Evolutionary conservation across 2,329 filamentous ascomycete genomes (phyloP).

Genomic region (Eutypa lata): DNA sequence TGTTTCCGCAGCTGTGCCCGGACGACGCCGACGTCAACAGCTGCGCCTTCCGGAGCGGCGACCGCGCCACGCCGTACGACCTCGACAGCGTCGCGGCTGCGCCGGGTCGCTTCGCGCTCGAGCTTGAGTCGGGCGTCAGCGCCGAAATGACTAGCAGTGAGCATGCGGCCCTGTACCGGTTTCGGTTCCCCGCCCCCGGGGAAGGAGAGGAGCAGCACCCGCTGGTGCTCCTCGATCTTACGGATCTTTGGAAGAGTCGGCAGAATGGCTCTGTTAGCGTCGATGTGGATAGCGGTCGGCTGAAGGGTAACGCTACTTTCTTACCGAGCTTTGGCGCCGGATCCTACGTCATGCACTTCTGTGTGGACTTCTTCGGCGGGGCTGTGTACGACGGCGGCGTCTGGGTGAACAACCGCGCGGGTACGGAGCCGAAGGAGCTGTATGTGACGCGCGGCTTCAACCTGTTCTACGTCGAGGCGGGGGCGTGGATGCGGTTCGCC

Average conservation of each 20-base stretch:
- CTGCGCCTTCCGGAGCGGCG: conserved; percentile 50
- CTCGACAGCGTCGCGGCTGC: conserved; percentile 42
- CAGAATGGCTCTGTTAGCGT: conserved; percentile 49
- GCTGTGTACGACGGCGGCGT: conserved; percentile 32
- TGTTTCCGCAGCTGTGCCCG: conserved; percentile 41
- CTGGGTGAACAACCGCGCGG: conserved; percentile 38
- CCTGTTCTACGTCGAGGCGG: conserved; percentile 40
- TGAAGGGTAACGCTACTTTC: conserved; percentile 57
- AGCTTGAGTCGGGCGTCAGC: conserved; percentile 48
- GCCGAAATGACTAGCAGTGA: conserved; percentile 60
- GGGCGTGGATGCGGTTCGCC: conserved; percentile 56
- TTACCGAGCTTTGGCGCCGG: conserved; percentile 60
- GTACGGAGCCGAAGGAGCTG: conserved; percentile 34
- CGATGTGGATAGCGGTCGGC: conserved; percentile 46
- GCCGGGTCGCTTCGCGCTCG: conserved; percentile 59
- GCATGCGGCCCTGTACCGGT: conserved; percentile 59
- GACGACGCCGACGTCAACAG: conserved; percentile 47
- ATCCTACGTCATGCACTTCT: conserved; percentile 56
- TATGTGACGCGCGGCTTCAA: conserved; percentile 39
- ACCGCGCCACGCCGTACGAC: conserved; percentile 39
- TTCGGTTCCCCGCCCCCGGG: conserved; percentile 47
- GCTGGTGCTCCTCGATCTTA: conserved; percentile 56
- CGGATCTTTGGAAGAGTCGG: conserved; percentile 53
- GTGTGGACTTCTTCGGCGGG: conserved; percentile 54
- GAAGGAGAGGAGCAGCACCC: conserved; percentile 32